These are phyloP conservation scores for Waltiozyma sp. DNA, from an alignment of 1,139 yeast species.

Conservation along the genomic window DNA sequence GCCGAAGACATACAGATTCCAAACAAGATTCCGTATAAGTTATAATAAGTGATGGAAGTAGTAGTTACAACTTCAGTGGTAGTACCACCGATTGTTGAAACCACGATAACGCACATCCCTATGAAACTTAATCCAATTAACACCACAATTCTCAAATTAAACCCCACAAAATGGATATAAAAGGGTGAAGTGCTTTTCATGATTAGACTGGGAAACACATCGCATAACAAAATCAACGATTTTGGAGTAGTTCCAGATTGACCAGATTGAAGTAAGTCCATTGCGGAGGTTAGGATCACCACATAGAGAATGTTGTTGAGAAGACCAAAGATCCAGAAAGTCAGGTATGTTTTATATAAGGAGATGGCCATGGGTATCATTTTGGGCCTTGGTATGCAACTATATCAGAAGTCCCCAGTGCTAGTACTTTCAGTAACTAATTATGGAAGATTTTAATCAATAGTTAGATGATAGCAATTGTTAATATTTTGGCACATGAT, in stretches of 20 bases:
- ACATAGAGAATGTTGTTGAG: conserved; percentile 85
- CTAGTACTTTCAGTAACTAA: no score
- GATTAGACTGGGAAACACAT: conserved; percentile 71
- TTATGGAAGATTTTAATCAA: no score
- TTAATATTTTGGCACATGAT: no score
- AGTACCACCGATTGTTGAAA: conserved; percentile 16
- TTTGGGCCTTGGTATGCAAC: no score
- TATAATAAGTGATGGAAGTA: no score
- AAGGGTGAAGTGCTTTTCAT: conserved; percentile 72
- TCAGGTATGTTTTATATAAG: conserved; percentile 30
- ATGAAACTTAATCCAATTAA: conserved; percentile 50
- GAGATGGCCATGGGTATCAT: no score
- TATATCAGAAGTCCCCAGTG: no score
- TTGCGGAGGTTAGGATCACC: conserved; percentile 83
- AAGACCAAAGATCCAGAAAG: conserved; percentile 79
- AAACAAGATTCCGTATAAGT: conserved; percentile 27
- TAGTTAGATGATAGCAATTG: no score
- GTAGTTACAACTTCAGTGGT: no score
- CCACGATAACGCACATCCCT: conserved; percentile 71
- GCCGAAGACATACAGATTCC: conserved; percentile 79
- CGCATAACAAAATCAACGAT: conserved; percentile 76
- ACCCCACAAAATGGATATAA: conserved; percentile 56
- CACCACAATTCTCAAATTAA: conserved; percentile 39
- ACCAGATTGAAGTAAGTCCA: conserved; percentile 56
- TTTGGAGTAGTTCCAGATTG: conserved; percentile 79